Conservation (phyloP, 768 basidiomycete species). For the Butyriboletus loyo region DNA sequence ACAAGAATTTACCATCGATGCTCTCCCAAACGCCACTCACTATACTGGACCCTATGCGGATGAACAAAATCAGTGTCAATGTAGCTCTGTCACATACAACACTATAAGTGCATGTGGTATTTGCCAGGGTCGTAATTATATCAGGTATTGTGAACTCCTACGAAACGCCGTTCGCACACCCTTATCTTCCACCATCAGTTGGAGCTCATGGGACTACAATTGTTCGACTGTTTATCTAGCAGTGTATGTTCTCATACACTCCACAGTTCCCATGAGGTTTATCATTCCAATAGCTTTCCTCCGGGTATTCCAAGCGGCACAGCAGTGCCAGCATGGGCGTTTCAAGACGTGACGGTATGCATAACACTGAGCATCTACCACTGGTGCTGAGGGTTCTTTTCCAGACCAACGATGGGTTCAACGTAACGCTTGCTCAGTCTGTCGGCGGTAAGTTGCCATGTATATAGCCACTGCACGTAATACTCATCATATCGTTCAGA, state of each 20-base stretch:
- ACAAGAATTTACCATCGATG: slow-evolving; percentile 38
- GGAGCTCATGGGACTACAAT: slow-evolving; percentile 49
- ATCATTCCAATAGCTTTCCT: slow-evolving; percentile 39
- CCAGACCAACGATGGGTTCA: slow-evolving; percentile 39
- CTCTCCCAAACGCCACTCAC: slow-evolving; percentile 34
- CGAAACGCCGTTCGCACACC: neutral
- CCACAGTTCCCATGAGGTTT: neutral
- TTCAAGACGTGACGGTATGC: slow-evolving; percentile 48
- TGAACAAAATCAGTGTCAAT: slow-evolving; percentile 41
- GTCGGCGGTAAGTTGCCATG: slow-evolving; percentile 20
- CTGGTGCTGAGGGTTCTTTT: slow-evolving; percentile 2
- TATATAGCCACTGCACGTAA: neutral
- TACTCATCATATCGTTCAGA: slow-evolving; percentile 24
- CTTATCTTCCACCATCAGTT: slow-evolving; percentile 34
- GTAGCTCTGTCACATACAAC: slow-evolving; percentile 55
- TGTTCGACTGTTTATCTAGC: slow-evolving; percentile 38
- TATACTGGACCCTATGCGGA: slow-evolving; percentile 34
- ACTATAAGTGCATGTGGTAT: slow-evolving; percentile 55
- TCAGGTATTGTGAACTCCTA: slow-evolving; percentile 27
- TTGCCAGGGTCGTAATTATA: slow-evolving; percentile 47
- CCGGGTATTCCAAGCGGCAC: slow-evolving; percentile 45
- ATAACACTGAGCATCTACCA: neutral
- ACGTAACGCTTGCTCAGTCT: slow-evolving; percentile 37
- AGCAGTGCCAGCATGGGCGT: slow-evolving; percentile 62
- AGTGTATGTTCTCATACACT: slow-evolving; percentile 16